These are phyloP conservation scores for Opeltia flavorubescens DNA, from an alignment of 495 filamentous ascomycete species.

Conservation along the genomic window DNA sequence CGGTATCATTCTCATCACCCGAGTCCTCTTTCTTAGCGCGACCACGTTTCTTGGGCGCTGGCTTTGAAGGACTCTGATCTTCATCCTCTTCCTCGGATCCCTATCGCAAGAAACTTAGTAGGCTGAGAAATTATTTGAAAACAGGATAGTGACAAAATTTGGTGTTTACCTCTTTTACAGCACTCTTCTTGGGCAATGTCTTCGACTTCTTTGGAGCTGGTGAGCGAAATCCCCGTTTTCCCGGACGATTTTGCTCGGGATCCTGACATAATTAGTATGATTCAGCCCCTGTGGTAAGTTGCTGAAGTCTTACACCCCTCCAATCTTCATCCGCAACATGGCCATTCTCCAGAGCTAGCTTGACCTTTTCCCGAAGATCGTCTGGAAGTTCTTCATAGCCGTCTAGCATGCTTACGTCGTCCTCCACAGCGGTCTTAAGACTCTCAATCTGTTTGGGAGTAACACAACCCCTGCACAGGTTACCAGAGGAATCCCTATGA, in stretches of 20 bases:
- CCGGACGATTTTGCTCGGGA: conserved; percentile 50
- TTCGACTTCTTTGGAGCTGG: conserved; percentile 28
- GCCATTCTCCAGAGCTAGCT: conserved; percentile 46
- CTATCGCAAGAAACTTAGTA: conserved; percentile 2
- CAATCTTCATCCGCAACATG: conserved; percentile 68
- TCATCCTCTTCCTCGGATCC: conserved; percentile 21
- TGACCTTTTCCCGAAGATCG: conserved; percentile 48
- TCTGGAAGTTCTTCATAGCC: conserved; percentile 57
- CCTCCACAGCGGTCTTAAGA: conserved; percentile 31
- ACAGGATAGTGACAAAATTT: conserved; percentile 4
- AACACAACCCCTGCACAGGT: conserved; percentile 55
- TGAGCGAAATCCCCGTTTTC: conserved; percentile 43
- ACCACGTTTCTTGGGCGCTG: conserved; percentile 29
- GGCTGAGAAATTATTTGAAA: background rate
- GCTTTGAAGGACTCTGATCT: conserved; percentile 16
- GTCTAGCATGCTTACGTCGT: conserved; percentile 38
- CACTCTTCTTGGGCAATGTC: conserved; percentile 32
- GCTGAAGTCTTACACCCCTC: conserved; percentile 48
- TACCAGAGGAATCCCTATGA: background rate
- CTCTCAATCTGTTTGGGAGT: conserved; percentile 49
- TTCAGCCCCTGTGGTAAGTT: background rate
- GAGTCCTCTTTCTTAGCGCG: conserved; percentile 22
- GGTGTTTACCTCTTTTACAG: conserved; percentile 14
- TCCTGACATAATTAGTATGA: conserved; percentile 36
- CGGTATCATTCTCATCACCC: conserved; percentile 17